These are phyloP conservation scores for Xylaria multiplex DNA, from an alignment of 2,329 filamentous ascomycete genomes.

Conservation along the genomic window DNA sequence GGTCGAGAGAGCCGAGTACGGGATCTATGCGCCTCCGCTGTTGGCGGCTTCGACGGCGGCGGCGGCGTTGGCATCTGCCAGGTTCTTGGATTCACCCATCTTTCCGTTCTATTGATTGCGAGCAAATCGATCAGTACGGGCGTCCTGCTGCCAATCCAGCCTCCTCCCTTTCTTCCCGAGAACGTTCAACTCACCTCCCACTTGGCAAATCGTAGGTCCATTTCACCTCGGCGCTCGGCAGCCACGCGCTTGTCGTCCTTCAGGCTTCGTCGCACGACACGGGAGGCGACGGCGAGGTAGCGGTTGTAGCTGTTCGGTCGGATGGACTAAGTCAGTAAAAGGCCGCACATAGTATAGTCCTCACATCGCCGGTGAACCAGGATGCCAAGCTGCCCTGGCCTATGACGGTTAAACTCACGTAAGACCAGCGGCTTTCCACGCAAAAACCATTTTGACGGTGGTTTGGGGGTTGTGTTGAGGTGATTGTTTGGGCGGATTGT, in stretches of 20 bases:
- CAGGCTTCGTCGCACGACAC: conserved; percentile 93
- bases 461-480: conserved; percentile 49
- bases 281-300: conserved; percentile 94
- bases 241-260: conserved; percentile 91
- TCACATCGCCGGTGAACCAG: conserved; percentile 15
- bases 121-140: conserved; percentile 49
- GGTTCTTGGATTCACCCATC: conserved; percentile 84
- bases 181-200: conserved; percentile 79
- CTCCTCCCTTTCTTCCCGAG: conserved; percentile 2
- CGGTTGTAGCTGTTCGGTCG: conserved; percentile 88
- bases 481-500: conserved; percentile 45
- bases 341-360: conserved; percentile 27
- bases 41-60: conserved; percentile 51
- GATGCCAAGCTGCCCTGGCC: conserved; percentile 7
- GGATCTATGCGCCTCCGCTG: conserved; percentile 49
- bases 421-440: conserved; percentile 98
- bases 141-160: conserved; percentile 28
- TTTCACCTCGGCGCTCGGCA: conserved; percentile 89
- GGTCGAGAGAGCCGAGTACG: conserved; percentile 12
- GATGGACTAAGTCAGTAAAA: conserved; percentile 50
- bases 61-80: conserved; percentile 67
- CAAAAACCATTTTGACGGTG: conserved; percentile 85
- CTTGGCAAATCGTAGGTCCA: conserved; percentile 90
- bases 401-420: conserved; percentile 71
- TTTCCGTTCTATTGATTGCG: conserved; percentile 82